A percentile compares a stretch with the other conserved stretches of the same genome.
Conservation (phyloP, 1,284 basidiomycete species). For the Marasmius tenuissimus region DNA sequence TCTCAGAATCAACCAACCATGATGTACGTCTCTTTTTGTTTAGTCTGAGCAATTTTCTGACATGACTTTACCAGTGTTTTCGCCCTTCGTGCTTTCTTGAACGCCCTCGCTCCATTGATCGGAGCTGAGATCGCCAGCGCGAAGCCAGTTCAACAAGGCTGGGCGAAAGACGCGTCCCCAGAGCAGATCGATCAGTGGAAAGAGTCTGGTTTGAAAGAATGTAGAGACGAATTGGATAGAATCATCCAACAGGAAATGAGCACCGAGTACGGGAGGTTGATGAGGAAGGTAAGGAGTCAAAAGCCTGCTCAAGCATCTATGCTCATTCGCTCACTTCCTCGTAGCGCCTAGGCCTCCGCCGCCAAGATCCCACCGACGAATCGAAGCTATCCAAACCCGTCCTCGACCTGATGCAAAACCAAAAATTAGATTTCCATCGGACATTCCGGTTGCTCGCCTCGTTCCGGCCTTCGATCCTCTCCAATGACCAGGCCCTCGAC, state of each 20-base stretch:
- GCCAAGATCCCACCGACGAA: constrained; percentile 58
- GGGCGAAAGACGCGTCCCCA: constrained; percentile 55
- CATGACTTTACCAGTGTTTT: constrained; percentile 52
- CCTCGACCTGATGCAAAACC: constrained; percentile 66
- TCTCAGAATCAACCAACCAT: constrained; percentile 53
- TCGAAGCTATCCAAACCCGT: constrained; percentile 59
- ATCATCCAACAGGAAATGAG: constrained; percentile 56
- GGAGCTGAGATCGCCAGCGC: constrained; percentile 70
- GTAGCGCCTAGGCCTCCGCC: constrained; percentile 75
- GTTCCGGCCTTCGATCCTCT: constrained; percentile 54
- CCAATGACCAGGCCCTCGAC: constrained; percentile 29
- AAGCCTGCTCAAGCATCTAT: background rate
- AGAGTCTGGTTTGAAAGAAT: constrained; percentile 49
- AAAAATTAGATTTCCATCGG: constrained; percentile 81
- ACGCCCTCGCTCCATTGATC: constrained; percentile 77
- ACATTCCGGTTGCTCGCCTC: constrained; percentile 72
- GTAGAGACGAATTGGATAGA: constrained; percentile 58
- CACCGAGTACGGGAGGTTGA: constrained; percentile 59
- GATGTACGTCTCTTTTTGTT: constrained; percentile 40
- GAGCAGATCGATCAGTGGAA: constrained; percentile 67
- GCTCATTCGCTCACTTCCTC: background rate
- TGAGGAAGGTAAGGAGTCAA: constrained; percentile 59
- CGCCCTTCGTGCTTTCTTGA: constrained; percentile 75
- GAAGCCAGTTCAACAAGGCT: constrained; percentile 57
- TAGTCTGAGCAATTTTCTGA: background rate